Conservation (phyloP, 2,329 filamentous ascomycete genomes). For the Alternaria sp. region DNA sequence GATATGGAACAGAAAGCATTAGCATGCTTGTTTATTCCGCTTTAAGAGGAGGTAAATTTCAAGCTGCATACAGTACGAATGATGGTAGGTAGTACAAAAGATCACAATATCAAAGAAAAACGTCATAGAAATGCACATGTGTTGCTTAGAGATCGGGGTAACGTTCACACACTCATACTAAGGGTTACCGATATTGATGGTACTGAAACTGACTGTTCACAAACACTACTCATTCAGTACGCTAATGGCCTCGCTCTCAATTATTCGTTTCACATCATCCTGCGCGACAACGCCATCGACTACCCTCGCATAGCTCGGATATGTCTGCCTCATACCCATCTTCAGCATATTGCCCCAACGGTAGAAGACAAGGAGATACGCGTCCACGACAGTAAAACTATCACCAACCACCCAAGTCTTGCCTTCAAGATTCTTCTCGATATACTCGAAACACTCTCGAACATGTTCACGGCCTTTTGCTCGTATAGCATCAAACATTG, state of each 20-base stretch:
- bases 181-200: neutral
- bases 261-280: conserved; percentile 9
- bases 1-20: too few species aligned
- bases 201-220: neutral
- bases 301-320: conserved; percentile 26
- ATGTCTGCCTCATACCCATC: conserved; percentile 26
- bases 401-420: neutral
- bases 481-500: conserved; percentile 14
- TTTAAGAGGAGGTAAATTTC: too few species aligned
- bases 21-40: too few species aligned
- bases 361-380: conserved; percentile 34
- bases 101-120: neutral
- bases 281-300: conserved; percentile 19
- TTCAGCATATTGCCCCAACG: conserved; percentile 25
- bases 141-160: neutral
- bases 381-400: neutral
- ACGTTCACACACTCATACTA: neutral
- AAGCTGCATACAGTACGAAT: too few species aligned
- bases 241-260: neutral
- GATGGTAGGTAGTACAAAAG: too few species aligned
- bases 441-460: neutral
- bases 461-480: conserved; percentile 4
- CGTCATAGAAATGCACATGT: neutral
- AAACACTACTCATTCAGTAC: neutral
- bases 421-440: neutral